phyloP scores from a whole-genome alignment of 805 yeast species.

The Candida krabiensis region DNA sequence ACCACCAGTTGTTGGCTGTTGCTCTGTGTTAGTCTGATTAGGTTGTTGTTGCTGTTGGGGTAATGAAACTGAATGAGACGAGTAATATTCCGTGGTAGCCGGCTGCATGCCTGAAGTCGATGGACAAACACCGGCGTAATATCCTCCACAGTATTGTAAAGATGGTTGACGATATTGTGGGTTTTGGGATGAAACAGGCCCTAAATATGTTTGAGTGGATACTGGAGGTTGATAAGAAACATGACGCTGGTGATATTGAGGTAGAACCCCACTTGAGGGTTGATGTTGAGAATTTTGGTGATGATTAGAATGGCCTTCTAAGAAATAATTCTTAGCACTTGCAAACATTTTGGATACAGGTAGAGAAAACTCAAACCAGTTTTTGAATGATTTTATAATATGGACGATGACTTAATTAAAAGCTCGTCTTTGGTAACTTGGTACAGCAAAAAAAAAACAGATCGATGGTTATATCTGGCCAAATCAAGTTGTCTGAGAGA shows the following conservation, averaged over 20 bases:
- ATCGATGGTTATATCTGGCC: too few relatives aligned
- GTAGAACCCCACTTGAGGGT: constrained; percentile 11
- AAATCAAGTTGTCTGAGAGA: neutral
- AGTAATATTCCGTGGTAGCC: constrained; percentile 8
- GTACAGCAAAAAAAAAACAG: constrained; percentile 1
- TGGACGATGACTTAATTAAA: constrained; percentile 43
- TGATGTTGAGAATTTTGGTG: constrained; percentile 7
- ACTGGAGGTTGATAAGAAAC: constrained; percentile 18
- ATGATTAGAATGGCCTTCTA: neutral
- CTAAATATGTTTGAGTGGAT: constrained; percentile 11
- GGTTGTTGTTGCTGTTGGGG: constrained; percentile 13
- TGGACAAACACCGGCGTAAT: constrained; percentile 4
- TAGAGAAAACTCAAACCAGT: too few relatives aligned
- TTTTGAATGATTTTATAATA: too few relatives aligned
- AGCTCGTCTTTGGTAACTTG: constrained; percentile 33
- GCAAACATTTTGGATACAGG: too few relatives aligned
- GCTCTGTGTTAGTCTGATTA: too few relatives aligned
- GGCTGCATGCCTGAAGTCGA: constrained; percentile 2
- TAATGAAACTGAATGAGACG: constrained; percentile 9
- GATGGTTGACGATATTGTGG: constrained; percentile 21
- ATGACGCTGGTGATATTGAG: constrained; percentile 23
- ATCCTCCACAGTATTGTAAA: constrained; percentile 17
- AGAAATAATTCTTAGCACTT: too few relatives aligned
- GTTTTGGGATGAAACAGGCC: constrained; percentile 11
- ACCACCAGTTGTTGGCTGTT: constrained; percentile 56